Evolutionary conservation across 805 yeast genomes (phyloP).

Genomic region (Zygoascus flipseniorum): DNA sequence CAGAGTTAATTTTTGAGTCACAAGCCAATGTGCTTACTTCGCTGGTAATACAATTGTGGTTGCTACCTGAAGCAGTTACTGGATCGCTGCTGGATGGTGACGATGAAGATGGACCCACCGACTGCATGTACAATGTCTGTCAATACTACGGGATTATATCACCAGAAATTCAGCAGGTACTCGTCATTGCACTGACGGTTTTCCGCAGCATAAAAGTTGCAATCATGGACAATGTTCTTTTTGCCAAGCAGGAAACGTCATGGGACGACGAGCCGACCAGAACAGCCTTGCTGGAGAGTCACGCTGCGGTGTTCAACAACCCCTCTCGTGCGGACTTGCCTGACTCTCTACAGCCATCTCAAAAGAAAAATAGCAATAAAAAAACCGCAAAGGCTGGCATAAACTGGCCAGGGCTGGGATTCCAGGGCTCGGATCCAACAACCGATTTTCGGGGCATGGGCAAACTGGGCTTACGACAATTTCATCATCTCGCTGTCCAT

Average conservation of each 20-base stretch:
- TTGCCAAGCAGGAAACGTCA: background rate
- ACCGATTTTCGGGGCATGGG: slow-evolving; percentile 32
- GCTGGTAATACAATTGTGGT: background rate
- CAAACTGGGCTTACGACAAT: slow-evolving; percentile 20
- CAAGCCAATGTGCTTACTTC: background rate
- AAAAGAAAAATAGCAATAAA: background rate
- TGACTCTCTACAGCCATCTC: background rate
- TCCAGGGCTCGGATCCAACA: slow-evolving; percentile 32
- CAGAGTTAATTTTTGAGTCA: background rate
- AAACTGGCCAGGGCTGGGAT: slow-evolving; percentile 32
- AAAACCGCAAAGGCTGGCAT: background rate
- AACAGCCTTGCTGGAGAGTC: background rate
- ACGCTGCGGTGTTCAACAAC: background rate
- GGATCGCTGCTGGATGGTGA: background rate
- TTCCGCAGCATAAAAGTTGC: background rate
- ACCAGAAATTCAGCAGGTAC: background rate
- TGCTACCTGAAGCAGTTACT: background rate
- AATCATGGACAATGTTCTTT: background rate
- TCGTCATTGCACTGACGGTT: background rate
- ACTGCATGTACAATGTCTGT: background rate
- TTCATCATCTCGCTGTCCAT: slow-evolving; percentile 16
- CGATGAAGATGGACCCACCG: background rate
- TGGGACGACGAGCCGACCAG: background rate
- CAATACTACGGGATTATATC: background rate
- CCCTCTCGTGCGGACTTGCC: background rate